Percentiles rank a stretch among this genome's conserved stretches.
These are phyloP conservation scores for Syncephalastrum monosporum DNA, from an alignment of 371 early-diverging fungal species.

Conservation along the genomic window DNA sequence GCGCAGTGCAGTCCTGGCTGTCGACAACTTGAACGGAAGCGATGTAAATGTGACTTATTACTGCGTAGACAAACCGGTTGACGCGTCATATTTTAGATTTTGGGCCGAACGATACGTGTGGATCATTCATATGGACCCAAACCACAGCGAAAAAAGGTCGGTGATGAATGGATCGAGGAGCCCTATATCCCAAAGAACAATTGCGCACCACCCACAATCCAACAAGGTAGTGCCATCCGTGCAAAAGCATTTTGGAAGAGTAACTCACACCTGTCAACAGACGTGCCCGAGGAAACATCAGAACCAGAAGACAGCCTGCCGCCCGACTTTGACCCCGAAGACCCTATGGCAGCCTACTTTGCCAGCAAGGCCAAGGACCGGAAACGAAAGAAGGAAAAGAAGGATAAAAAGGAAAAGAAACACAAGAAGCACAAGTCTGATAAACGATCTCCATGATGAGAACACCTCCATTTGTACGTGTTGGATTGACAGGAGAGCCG, in stretches of 20 bases:
- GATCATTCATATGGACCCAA: slow-evolving; percentile 59
- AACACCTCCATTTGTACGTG: too few relatives aligned
- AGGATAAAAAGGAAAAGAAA: slow-evolving; percentile 9
- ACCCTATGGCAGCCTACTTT: slow-evolving; percentile 8
- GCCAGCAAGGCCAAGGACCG: slow-evolving; percentile 4
- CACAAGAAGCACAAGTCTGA: slow-evolving; percentile 1
- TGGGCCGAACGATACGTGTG: slow-evolving; percentile 32
- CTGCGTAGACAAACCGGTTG: neutral
- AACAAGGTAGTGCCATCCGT: slow-evolving; percentile 23
- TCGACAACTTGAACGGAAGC: slow-evolving; percentile 92
- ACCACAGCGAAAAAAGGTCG: slow-evolving; percentile 33
- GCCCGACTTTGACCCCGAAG: slow-evolving; percentile 6
- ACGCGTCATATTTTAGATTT: slow-evolving; percentile 16
- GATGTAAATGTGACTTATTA: slow-evolving; percentile 41
- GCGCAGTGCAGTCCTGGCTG: slow-evolving; percentile 86
- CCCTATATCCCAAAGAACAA: slow-evolving; percentile 78
- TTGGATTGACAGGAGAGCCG: too few relatives aligned
- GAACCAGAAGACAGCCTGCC: neutral
- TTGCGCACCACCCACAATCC: slow-evolving; percentile 60
- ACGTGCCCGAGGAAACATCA: slow-evolving; percentile 15
- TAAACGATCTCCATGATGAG: too few relatives aligned
- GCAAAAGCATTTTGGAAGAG: slow-evolving; percentile 25
- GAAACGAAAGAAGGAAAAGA: slow-evolving; percentile 5
- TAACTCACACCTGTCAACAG: slow-evolving; percentile 17
- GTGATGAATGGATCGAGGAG: slow-evolving; percentile 48